Conservation (phyloP, 2,329 filamentous ascomycete genomes). For the Verticillium nubilum region DNA sequence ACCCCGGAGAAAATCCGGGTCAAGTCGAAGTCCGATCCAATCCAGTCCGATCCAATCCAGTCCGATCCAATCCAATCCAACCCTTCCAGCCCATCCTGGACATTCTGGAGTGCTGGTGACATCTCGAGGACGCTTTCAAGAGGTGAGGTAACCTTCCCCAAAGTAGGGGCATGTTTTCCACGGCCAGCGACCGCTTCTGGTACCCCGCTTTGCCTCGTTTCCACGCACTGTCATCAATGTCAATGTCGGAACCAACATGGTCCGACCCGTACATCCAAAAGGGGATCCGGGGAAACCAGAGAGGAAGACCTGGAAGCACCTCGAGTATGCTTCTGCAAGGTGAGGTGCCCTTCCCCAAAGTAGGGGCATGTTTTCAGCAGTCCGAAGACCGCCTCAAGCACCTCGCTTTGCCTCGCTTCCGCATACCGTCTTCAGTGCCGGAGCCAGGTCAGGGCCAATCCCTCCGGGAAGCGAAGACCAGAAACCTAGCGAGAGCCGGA, state of each 20-base stretch:
- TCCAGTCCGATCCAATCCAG: neutral
- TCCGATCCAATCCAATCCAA: neutral
- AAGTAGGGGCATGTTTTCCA: neutral
- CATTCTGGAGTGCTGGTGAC: neutral
- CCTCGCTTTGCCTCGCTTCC: neutral
- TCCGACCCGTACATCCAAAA: neutral
- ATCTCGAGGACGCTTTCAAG: neutral
- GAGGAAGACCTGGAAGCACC: neutral
- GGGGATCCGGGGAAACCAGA: neutral
- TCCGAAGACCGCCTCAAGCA: neutral
- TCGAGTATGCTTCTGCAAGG: neutral
- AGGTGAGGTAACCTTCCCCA: neutral
- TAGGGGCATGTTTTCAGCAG: neutral
- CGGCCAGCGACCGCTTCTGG: neutral
- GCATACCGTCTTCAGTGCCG: neutral
- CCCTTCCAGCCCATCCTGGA: neutral
- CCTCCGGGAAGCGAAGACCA: neutral
- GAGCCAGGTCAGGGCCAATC: neutral
- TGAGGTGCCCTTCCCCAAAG: neutral
- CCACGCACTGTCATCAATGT: neutral
- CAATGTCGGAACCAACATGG: neutral
- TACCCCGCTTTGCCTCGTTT: neutral
- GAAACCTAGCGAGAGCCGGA: neutral
- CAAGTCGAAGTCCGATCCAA: neutral
- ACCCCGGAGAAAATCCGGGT: neutral